Evolutionary conservation across 1,139 yeast species (phyloP), one percentile per base, ranked within the genome.

Genomic region (Pichia sp.): DNA sequence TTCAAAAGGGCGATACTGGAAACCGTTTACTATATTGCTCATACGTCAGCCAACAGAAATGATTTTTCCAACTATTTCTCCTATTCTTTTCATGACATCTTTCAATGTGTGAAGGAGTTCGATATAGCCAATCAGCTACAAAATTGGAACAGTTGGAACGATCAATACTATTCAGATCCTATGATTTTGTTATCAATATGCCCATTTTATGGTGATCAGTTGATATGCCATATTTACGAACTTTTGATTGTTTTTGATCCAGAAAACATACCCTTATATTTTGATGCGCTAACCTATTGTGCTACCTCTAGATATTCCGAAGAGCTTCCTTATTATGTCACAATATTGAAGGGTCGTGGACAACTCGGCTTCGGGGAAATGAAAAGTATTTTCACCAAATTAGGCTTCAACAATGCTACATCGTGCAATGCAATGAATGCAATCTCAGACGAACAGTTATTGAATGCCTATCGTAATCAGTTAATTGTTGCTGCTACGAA

Each of bases 311-410:
- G 82, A 50, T 69, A 74, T 5, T 75, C 80, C 7, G 76, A 76
- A 52, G 76, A 73, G 43, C 66, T 85, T 26, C 72, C 79, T 53
- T 72, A 79, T 38, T 84, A 78, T 59, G 79, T 82, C 46, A 75
- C 80, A 43, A 80, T 80, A 51, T 74, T 83, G 45, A 62, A 73
- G 30, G 75, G 81, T 0, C 71, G 77, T 43, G 92, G 93, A 13
- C 76, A 81, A 29, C 74, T 84, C 34, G 90, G 96, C 0, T 76
- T 77, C 51, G 73, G 75, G 23, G 95, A 87, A 48, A 73, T 88
- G 40, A 70, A 75, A 42, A 72, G 72, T 31, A 82, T 92, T 0
- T 80, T 86, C 62, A 68, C 68, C 36, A 68, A 72, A 8, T 71
- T 90, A 45, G 86, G 86, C 0, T 70, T 87, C 15, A 76, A 74